These are phyloP conservation scores for Candida boleticola DNA, from an alignment of 805 yeast species.

Conservation along the genomic window DNA sequence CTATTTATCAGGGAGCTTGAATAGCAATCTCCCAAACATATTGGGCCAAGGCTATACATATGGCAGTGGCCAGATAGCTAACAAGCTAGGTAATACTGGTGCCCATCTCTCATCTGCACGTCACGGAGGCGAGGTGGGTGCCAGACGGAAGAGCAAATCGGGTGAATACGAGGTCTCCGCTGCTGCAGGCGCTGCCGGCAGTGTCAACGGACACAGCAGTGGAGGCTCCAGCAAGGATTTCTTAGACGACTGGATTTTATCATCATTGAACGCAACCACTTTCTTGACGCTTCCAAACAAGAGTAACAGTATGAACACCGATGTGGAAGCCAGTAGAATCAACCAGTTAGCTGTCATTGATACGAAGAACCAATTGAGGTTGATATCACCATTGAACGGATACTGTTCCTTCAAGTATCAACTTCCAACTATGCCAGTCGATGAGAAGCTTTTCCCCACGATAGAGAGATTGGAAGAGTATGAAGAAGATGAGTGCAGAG, in stretches of 20 bases:
- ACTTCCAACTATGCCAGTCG: conserved; percentile 33
- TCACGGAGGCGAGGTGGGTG: not conserved
- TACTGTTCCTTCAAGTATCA: conserved; percentile 37
- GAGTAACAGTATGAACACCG: conserved; percentile 6
- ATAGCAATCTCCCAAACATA: conserved; percentile 29
- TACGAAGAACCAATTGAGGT: conserved; percentile 24
- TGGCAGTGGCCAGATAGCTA: conserved; percentile 5
- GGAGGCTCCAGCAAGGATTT: conserved; percentile 14
- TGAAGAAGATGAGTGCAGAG: conserved; percentile 1
- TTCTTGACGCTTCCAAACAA: conserved; percentile 25
- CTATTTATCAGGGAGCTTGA: conserved; percentile 33
- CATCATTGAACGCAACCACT: conserved; percentile 30
- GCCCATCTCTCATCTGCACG: not conserved
- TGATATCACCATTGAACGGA: conserved; percentile 39
- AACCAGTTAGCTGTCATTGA: conserved; percentile 37
- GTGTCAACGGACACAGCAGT: conserved; percentile 10
- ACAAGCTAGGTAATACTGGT: conserved; percentile 1
- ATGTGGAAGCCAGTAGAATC: conserved; percentile 7
- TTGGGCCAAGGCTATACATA: conserved; percentile 8
- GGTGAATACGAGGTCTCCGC: not conserved
- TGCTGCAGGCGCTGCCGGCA: conserved; percentile 3
- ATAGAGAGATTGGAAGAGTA: not conserved
- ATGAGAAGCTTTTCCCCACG: conserved; percentile 18
- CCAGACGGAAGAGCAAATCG: not conserved
- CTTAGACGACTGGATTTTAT: conserved; percentile 47